These are phyloP conservation scores for Fistulifera pelliculosa DNA, from an alignment of 108 stramenopile species.

Conservation along the genomic window DNA sequence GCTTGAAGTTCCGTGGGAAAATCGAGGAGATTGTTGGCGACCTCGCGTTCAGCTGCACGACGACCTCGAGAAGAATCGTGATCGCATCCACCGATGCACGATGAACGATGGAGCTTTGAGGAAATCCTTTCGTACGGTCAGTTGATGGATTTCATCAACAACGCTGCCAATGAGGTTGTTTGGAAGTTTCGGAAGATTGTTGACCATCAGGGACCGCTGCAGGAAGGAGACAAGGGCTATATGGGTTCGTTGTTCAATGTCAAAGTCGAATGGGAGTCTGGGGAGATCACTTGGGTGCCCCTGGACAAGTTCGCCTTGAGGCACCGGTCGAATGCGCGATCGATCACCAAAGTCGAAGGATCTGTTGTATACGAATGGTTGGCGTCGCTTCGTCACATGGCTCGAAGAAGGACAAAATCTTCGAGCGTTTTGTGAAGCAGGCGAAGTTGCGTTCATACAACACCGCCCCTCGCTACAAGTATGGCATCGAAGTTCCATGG, in stretches of 20 bases:
- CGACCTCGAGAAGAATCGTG: no score
- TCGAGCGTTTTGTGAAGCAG: not conserved
- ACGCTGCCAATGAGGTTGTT: not conserved
- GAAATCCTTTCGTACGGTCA: slow-evolving; percentile 9
- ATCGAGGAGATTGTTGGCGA: no score
- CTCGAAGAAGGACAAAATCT: not conserved
- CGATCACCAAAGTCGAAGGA: slow-evolving; percentile 16
- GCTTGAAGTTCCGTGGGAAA: no score
- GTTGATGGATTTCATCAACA: slow-evolving; percentile 3
- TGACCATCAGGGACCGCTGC: not conserved
- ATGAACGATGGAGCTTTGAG: not conserved
- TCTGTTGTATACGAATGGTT: slow-evolving; percentile 22
- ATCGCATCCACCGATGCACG: no score
- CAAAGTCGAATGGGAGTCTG: slow-evolving; percentile 16
- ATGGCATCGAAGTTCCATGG: slow-evolving; percentile 11
- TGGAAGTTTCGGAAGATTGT: not conserved
- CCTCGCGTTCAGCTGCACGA: no score
- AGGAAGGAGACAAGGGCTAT: not conserved
- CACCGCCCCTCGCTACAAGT: slow-evolving; percentile 2
- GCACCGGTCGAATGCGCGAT: slow-evolving; percentile 21
- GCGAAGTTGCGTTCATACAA: not conserved
- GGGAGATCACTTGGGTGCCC: slow-evolving; percentile 16
- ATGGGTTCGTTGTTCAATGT: slow-evolving; percentile 2
- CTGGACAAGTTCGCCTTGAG: slow-evolving; percentile 7
- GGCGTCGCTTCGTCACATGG: slow-evolving; percentile 18